phyloP scores from a whole-genome alignment of 1,139 yeast genomes.

The Hyphopichia khmerensis region DNA sequence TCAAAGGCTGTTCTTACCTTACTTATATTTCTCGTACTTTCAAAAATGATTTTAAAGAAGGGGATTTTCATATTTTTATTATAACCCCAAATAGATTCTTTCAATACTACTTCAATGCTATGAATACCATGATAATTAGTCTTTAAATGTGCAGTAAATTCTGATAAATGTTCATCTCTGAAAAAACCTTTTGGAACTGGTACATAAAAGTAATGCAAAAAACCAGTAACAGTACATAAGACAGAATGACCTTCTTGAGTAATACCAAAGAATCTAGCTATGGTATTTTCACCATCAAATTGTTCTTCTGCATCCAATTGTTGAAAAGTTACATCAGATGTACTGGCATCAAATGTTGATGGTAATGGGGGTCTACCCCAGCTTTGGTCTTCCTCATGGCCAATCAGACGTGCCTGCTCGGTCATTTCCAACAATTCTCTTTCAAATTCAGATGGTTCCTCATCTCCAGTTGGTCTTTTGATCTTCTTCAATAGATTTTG shows the following conservation, averaged over 20 bases:
- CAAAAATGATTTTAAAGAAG: conserved; percentile 70
- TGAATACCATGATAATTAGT: conserved; percentile 57
- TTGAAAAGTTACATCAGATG: conserved; percentile 69
- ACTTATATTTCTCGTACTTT: conserved; percentile 64
- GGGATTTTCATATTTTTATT: conserved; percentile 77
- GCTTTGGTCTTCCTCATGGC: conserved; percentile 45
- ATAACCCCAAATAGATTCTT: conserved; percentile 94
- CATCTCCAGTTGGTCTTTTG: conserved; percentile 33
- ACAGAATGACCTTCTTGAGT: conserved; percentile 86
- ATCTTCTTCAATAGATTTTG: conserved; percentile 36
- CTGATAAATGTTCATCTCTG: conserved; percentile 48
- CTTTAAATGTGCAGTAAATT: conserved; percentile 50
- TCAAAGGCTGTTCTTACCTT: conserved; percentile 79
- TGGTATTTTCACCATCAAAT: conserved; percentile 52
- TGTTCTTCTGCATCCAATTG: conserved; percentile 95
- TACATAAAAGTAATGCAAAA: conserved; percentile 84
- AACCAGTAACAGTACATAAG: conserved; percentile 85
- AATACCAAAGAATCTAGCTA: conserved; percentile 88
- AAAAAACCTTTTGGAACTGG: conserved; percentile 85
- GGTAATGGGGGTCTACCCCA: conserved; percentile 66
- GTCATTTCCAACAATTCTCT: conserved; percentile 64
- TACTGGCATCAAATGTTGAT: conserved; percentile 43
- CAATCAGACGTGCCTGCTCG: conserved; percentile 23
- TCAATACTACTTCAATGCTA: conserved; percentile 60
- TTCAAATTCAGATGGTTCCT: conserved; percentile 63